Base-by-base conservation (phyloP, 495 filamentous ascomycete species). In the Pseudomonodictys pantanalensis region DNA sequence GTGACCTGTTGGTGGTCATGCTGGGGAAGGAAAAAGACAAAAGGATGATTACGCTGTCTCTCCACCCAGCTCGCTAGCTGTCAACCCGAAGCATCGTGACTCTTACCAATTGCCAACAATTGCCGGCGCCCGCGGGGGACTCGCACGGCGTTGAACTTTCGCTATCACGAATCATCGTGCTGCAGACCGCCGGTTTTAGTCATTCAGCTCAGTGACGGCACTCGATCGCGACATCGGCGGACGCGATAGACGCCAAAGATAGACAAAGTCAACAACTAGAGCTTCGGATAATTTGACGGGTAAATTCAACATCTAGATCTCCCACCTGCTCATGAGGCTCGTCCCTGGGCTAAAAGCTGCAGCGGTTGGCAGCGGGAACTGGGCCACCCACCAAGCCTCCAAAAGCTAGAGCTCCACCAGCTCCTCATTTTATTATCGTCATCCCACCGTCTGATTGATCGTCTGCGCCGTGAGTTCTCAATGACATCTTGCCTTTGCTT, bases 1-100 rank as follows among this genome's bases (percentile, higher is more conserved):
- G 83, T 88, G 23, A 75, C 71, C 29, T 86, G 84, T 68, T 86
- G 83, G 86, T 89, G 85, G 86, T 79, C 78, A 8, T 68, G 85
- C 33, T 88, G 83, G 82, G 70, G 65, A 28, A n/a, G n/a, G n/a
- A n/a, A 39, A 43, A 46, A 48, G 20, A 18, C 20, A 24, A 15
- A 66, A 61, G 52, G 58, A 46, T 15, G 15, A 41, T 15, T 41
- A 41, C 15, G 38, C 38, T 12, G 12, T 41, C 15, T 5, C 38
- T 15, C 29, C 51, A 25, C 52, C 42, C 12, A 17, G 15, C 30
- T 48, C 44, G 25, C 44, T 10, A 18, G 15, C 20, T 18, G 15
- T 18, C 38, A 41, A 41, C 38, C 38, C 38, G 38, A 41, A 15
- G 12, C 3, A 41, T 3, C n/a, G n/a, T n/a, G 3, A 5, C 12